These are phyloP conservation scores for Inonotus obliquus DNA, from an alignment of 1,284 basidiomycete species.

Conservation along the genomic window DNA sequence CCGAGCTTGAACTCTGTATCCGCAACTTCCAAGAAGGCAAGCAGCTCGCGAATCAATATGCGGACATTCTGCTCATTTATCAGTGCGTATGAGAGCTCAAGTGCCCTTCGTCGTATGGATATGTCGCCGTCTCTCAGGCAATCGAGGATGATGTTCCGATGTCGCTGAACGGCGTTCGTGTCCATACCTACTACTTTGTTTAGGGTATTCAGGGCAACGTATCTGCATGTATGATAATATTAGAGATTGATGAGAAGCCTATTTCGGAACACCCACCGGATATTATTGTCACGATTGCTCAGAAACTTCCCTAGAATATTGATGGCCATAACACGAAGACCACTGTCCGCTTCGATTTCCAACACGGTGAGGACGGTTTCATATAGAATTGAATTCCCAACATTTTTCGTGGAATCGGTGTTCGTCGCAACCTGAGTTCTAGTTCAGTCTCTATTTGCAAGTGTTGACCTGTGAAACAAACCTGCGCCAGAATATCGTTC, in stretches of 20 bases:
- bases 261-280: slow-evolving; percentile 56
- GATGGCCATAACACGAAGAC: slow-evolving; percentile 98
- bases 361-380: slow-evolving; percentile 98
- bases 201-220: slow-evolving; percentile 96
- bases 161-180: slow-evolving; percentile 96
- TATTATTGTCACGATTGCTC: slow-evolving; percentile 98
- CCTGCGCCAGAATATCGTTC: slow-evolving; percentile 98
- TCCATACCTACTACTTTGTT: slow-evolving; percentile 99
- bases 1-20: slow-evolving; percentile 99
- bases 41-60: slow-evolving; percentile 86
- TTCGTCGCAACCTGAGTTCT: slow-evolving; percentile 86
- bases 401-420: slow-evolving; percentile 97
- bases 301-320: slow-evolving; percentile 99
- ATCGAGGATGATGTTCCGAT: slow-evolving; percentile 97
- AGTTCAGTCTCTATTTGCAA: too few relatives aligned
- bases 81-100: slow-evolving; percentile 96
- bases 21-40: slow-evolving; percentile 96
- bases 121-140: slow-evolving; percentile 98
- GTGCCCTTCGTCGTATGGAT: slow-evolving; percentile 92
- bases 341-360: slow-evolving; percentile 96
- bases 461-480: slow-evolving; percentile 26
- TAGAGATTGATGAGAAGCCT: not conserved
- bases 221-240: slow-evolving; percentile 45
- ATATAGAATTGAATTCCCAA: slow-evolving; percentile 97
- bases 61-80: slow-evolving; percentile 96